A percentile compares a stretch with the other conserved stretches of the same genome.
Evolutionary conservation across 2,329 filamentous ascomycete species (phyloP).

Genomic region (Pleurostoma richardsiae): DNA sequence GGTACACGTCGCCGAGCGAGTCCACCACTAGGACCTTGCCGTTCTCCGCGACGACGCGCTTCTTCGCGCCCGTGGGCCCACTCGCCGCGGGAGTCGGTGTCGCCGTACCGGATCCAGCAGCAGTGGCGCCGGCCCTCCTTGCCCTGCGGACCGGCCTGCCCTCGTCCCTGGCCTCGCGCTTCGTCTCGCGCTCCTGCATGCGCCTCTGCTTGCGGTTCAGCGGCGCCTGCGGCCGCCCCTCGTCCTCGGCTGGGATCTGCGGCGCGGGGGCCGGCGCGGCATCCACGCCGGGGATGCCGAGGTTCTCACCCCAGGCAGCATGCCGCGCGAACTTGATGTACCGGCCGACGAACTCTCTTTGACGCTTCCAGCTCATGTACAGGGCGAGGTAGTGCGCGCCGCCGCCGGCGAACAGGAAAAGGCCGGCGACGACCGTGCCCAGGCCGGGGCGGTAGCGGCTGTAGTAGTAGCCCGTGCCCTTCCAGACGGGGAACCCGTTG

Average conservation of each 20-base stretch:
- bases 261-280: slow-evolving; percentile 34
- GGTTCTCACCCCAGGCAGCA: slow-evolving; percentile 83
- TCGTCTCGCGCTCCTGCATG: slow-evolving; percentile 79
- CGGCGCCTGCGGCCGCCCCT: slow-evolving; percentile 39
- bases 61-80: slow-evolving; percentile 71
- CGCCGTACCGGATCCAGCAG: slow-evolving; percentile 35
- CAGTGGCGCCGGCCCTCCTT: slow-evolving; percentile 26
- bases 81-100: slow-evolving; percentile 50
- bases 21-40: slow-evolving; percentile 94
- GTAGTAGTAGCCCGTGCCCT: slow-evolving; percentile 98
- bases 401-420: slow-evolving; percentile 80
- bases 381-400: slow-evolving; percentile 82
- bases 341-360: slow-evolving; percentile 83
- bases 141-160: slow-evolving; percentile 28
- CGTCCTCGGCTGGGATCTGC: slow-evolving; percentile 37
- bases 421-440: slow-evolving; percentile 73
- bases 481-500: slow-evolving; percentile 95
- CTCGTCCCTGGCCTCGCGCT: slow-evolving; percentile 54
- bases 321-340: slow-evolving; percentile 88
- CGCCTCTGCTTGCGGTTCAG: slow-evolving; percentile 85
- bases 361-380: slow-evolving; percentile 81
- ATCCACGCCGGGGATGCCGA: slow-evolving; percentile 65
- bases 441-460: slow-evolving; percentile 86
- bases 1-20: slow-evolving; percentile 83
- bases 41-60: slow-evolving; percentile 87